phyloP scores from a whole-genome alignment of 495 filamentous ascomycete species.

The Stereocaulon alpinum region DNA sequence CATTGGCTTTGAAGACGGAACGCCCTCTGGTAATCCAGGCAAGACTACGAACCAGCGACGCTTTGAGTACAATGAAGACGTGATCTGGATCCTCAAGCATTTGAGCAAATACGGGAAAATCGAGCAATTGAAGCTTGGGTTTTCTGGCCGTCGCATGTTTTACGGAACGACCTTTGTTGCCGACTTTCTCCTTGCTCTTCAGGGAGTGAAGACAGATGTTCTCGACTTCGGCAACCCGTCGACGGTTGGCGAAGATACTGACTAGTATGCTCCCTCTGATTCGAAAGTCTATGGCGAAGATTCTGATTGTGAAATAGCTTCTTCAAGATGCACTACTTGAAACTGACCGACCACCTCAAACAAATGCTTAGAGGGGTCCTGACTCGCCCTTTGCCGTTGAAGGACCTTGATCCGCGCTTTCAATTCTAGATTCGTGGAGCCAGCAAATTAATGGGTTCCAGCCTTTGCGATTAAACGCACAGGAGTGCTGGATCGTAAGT shows the following conservation, averaged over 20 bases:
- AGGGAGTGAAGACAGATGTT: conserved; percentile 12
- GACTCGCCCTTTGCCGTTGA: conserved; percentile 7
- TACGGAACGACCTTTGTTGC: not conserved
- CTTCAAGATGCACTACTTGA: not conserved
- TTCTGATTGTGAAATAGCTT: not conserved
- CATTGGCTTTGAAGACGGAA: conserved; percentile 14
- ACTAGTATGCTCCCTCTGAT: not conserved
- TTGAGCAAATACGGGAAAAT: conserved; percentile 11
- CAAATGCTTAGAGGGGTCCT: not conserved
- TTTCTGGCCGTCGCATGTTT: conserved; percentile 14
- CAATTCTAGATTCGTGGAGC: not conserved
- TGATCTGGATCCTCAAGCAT: conserved; percentile 13
- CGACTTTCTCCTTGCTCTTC: conserved; percentile 9
- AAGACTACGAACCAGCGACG: conserved; percentile 11
- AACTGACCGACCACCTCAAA: not conserved
- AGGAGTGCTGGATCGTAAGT: too few species aligned
- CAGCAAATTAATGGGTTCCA: too few species aligned
- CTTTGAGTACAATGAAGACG: conserved; percentile 13
- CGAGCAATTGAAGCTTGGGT: conserved; percentile 14
- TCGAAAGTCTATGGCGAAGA: too few species aligned
- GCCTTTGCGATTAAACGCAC: too few species aligned
- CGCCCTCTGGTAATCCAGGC: conserved; percentile 11
- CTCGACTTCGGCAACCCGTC: conserved; percentile 3
- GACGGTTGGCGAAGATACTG: not conserved
- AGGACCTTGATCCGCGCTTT: conserved; percentile 6